Conservation (phyloP, 2,329 filamentous ascomycete genomes). For the Plectosphaerella plurivora region DNA sequence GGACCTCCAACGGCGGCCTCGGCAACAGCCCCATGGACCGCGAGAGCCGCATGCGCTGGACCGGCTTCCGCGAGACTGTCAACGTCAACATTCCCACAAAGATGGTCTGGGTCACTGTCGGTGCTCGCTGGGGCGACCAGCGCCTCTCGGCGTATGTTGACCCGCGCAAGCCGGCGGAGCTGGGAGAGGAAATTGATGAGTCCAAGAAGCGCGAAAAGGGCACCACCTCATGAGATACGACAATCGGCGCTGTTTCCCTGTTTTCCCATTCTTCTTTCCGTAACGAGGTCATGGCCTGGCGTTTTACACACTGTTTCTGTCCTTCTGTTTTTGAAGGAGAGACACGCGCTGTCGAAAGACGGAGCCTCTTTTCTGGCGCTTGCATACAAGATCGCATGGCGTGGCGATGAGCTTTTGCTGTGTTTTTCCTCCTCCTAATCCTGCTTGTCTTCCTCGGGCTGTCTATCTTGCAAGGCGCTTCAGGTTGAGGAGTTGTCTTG, state of each 20-base stretch:
- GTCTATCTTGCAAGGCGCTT: too few relatives aligned
- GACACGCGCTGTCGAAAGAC: neutral
- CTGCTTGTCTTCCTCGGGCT: too few relatives aligned
- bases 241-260: neutral
- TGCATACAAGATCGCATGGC: too few relatives aligned
- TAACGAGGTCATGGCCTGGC: constrained; percentile 1
- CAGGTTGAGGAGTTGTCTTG: too few relatives aligned
- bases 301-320: neutral
- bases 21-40: constrained; percentile 60
- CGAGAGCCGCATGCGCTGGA: constrained; percentile 53
- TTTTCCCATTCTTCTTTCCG: neutral
- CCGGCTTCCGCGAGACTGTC: constrained; percentile 51
- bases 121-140: constrained; percentile 56
- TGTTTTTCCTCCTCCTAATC: too few relatives aligned
- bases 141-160: constrained; percentile 52
- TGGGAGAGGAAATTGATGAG: constrained; percentile 52
- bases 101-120: constrained; percentile 66
- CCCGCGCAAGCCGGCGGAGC: constrained; percentile 45
- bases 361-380: too few relatives aligned
- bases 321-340: too few relatives aligned
- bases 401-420: too few relatives aligned
- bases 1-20: constrained; percentile 65
- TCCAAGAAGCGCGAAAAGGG: constrained; percentile 20
- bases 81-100: constrained; percentile 49
- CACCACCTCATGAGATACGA: neutral